phyloP scores from a whole-genome alignment of 2,329 filamentous ascomycete species.

The Cladobotryum protrusum region DNA sequence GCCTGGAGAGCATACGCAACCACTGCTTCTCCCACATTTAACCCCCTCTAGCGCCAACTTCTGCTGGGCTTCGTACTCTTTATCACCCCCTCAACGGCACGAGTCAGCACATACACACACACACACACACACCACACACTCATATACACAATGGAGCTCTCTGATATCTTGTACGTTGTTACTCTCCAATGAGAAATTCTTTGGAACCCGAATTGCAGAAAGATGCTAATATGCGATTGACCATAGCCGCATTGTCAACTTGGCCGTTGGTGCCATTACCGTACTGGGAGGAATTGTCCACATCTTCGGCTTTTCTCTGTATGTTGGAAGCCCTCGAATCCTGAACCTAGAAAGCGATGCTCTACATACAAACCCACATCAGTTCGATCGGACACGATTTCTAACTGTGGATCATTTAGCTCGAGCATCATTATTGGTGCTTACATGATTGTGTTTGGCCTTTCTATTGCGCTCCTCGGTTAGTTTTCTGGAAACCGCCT shows the following conservation, averaged over 20 bases:
- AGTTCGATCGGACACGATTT: not conserved
- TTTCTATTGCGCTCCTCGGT: conserved; percentile 64
- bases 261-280: conserved; percentile 81
- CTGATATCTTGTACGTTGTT: conserved; percentile 73
- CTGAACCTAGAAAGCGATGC: not conserved
- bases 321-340: conserved; percentile 33
- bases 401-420: conserved; percentile 8
- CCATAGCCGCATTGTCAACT: conserved; percentile 83
- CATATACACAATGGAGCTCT: conserved; percentile 73
- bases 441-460: conserved; percentile 88
- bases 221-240: conserved; percentile 28
- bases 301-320: conserved; percentile 58
- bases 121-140: too few relatives aligned
- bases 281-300: conserved; percentile 74
- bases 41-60: not conserved
- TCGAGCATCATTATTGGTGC: conserved; percentile 64
- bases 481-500: conserved; percentile 14
- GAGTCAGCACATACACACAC: not conserved
- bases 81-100: not conserved
- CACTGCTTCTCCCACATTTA: too few relatives aligned
- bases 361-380: too few relatives aligned
- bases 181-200: not conserved
- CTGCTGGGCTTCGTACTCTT: not conserved
- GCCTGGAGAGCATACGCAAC: too few relatives aligned
- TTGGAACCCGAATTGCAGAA: conserved; percentile 5